phyloP scores from a whole-genome alignment of 2,329 filamentous ascomycete species.

The Fusarium scirpi region DNA sequence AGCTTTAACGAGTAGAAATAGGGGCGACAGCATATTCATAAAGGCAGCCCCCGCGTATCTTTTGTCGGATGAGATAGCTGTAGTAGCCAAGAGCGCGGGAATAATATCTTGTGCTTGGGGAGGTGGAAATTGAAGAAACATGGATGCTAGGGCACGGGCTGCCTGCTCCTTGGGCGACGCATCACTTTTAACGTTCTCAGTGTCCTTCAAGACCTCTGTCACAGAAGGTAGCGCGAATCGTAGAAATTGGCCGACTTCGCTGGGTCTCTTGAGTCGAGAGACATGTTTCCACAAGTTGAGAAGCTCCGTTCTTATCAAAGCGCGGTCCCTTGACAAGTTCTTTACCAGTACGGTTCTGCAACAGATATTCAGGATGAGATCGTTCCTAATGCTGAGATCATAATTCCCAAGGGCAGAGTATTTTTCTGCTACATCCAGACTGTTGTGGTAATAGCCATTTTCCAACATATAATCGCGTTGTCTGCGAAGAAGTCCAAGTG shows the following conservation, averaged over 20 bases:
- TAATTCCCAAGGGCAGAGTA: slow-evolving; percentile 44
- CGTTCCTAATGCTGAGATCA: slow-evolving; percentile 47
- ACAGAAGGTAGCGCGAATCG: slow-evolving; percentile 50
- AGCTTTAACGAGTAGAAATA: slow-evolving; percentile 47
- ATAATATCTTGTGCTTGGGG: slow-evolving; percentile 45
- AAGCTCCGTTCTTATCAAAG: slow-evolving; percentile 47
- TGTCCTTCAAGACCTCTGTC: slow-evolving; percentile 46
- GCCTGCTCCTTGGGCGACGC: slow-evolving; percentile 2
- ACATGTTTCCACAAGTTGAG: slow-evolving; percentile 54
- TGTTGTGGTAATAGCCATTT: slow-evolving; percentile 25
- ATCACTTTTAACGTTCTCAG: slow-evolving; percentile 1
- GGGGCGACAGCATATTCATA: slow-evolving; percentile 44
- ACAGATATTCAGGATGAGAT: slow-evolving; percentile 52
- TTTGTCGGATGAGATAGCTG: slow-evolving; percentile 49
- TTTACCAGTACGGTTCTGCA: slow-evolving; percentile 35
- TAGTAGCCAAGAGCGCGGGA: slow-evolving; percentile 51
- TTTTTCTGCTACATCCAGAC: slow-evolving; percentile 46
- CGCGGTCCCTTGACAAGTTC: slow-evolving; percentile 27
- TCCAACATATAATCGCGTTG: slow-evolving; percentile 35
- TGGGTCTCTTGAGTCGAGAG: slow-evolving; percentile 50
- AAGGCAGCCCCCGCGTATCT: slow-evolving; percentile 24
- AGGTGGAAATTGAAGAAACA: slow-evolving; percentile 50
- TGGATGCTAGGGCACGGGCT: slow-evolving; percentile 44
- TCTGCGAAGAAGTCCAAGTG: slow-evolving; percentile 40
- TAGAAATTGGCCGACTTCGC: slow-evolving; percentile 37